These are phyloP conservation scores for Cladophialophora psammophila DNA, from an alignment of 2,329 filamentous ascomycete genomes.

Conservation along the genomic window DNA sequence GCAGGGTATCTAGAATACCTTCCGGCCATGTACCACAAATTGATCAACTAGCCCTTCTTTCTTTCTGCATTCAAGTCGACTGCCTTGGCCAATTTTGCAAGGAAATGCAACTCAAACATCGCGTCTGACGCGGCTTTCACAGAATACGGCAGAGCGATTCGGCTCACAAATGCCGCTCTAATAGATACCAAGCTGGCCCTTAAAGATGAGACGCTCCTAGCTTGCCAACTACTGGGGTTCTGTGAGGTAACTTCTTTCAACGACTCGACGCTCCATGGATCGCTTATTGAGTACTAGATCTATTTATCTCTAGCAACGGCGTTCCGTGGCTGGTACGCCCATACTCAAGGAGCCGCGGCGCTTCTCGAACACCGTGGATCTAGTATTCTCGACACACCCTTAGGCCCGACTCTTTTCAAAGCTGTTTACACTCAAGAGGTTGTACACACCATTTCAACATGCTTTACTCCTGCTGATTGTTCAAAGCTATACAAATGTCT, in stretches of 20 bases:
- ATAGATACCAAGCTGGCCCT: background rate
- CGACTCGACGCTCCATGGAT: too few relatives aligned
- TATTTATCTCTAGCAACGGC: background rate
- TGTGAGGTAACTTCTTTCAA: background rate
- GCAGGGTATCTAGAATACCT: background rate
- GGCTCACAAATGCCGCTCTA: background rate
- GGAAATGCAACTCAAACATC: background rate
- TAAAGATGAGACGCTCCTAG: conserved; percentile 4
- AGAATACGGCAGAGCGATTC: background rate
- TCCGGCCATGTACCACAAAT: background rate
- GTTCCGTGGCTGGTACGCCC: background rate
- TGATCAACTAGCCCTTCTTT: background rate
- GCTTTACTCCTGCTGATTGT: background rate
- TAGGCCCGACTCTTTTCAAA: background rate
- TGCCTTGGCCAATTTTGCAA: conserved; percentile 3
- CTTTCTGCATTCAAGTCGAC: background rate
- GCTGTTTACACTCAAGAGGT: conserved; percentile 6
- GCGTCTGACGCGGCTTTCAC: background rate
- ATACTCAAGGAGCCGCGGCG: background rate
- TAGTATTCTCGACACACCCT: background rate
- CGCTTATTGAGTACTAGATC: background rate
- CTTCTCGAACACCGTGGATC: background rate
- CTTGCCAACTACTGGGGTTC: conserved; percentile 3
- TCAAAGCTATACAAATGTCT: conserved; percentile 6
- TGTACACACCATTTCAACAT: background rate